Percentiles rank a stretch among this genome's conserved stretches.
phyloP scores from a whole-genome alignment of 1,139 yeast genomes.

The Casaregolazyma suthepensis region DNA sequence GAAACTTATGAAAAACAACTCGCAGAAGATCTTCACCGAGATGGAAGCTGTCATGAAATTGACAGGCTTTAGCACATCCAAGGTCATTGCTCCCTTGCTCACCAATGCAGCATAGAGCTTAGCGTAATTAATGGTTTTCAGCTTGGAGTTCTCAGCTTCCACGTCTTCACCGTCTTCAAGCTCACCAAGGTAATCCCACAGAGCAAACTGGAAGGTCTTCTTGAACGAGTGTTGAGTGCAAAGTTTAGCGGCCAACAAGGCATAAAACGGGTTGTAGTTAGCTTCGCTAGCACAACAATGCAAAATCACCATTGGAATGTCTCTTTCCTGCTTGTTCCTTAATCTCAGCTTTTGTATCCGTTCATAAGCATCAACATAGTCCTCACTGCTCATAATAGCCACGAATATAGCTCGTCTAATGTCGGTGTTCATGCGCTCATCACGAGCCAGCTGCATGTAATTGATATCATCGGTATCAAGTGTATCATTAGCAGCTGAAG shows the following conservation, averaged over 20 bases:
- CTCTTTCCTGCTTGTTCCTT: constrained; percentile 78
- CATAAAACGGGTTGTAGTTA: constrained; percentile 86
- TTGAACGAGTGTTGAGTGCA: constrained; percentile 61
- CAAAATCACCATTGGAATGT: constrained; percentile 74
- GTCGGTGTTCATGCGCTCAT: constrained; percentile 93
- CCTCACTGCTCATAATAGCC: constrained; percentile 92
- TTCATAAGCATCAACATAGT: constrained; percentile 79
- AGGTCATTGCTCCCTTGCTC: constrained; percentile 63
- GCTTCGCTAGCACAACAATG: constrained; percentile 86
- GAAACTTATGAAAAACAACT: constrained; percentile 62
- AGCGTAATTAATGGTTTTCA: constrained; percentile 65
- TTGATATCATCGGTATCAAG: constrained; percentile 71
- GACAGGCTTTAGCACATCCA: constrained; percentile 66
- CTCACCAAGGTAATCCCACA: constrained; percentile 84
- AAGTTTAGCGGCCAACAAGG: constrained; percentile 67
- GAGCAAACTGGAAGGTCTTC: constrained; percentile 78
- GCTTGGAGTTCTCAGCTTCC: constrained; percentile 47
- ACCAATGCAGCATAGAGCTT: constrained; percentile 71
- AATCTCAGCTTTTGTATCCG: constrained; percentile 74
- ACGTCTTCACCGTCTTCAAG: constrained; percentile 38
- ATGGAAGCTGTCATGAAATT: constrained; percentile 68
- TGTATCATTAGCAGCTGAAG: constrained; percentile 40
- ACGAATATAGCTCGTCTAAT: constrained; percentile 88
- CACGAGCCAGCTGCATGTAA: constrained; percentile 80
- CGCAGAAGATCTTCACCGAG: constrained; percentile 65